Evolutionary conservation across 805 yeast genomes (phyloP).

Genomic region (Nakazawaea ambrosiae): DNA sequence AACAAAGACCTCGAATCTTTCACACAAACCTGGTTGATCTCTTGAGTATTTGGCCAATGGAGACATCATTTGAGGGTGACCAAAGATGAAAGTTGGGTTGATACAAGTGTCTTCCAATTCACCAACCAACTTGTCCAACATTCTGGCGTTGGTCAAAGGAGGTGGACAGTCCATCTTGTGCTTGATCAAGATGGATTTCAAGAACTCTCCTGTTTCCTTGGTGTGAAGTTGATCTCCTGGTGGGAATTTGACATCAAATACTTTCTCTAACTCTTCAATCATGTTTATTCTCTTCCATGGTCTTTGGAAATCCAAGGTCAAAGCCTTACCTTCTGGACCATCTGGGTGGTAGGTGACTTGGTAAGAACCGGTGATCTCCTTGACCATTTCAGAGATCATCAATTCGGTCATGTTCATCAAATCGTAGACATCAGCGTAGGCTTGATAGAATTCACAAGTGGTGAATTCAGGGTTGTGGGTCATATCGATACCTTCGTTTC

Average conservation of each 20-base stretch:
- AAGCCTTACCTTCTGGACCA: slow-evolving; percentile 77
- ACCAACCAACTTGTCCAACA: slow-evolving; percentile 97
- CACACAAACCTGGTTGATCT: slow-evolving; percentile 89
- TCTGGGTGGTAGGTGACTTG: slow-evolving; percentile 86
- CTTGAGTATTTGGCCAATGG: slow-evolving; percentile 97
- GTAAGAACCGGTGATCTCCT: slow-evolving; percentile 87
- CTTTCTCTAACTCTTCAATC: slow-evolving; percentile 92
- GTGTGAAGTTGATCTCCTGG: slow-evolving; percentile 94
- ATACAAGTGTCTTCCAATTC: slow-evolving; percentile 91
- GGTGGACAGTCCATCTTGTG: slow-evolving; percentile 82
- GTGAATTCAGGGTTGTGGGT: slow-evolving; percentile 99
- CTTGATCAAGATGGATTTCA: slow-evolving; percentile 70
- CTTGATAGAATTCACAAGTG: slow-evolving; percentile 97
- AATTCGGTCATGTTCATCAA: slow-evolving; percentile 92
- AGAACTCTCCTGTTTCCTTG: slow-evolving; percentile 85
- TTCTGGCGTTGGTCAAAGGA: slow-evolving; percentile 93
- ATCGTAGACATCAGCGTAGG: slow-evolving; percentile 95
- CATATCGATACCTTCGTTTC: slow-evolving; percentile 98
- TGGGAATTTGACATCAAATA: slow-evolving; percentile 84
- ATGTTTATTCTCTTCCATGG: slow-evolving; percentile 99
- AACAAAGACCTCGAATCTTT: slow-evolving; percentile 96
- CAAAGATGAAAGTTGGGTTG: slow-evolving; percentile 96
- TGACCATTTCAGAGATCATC: slow-evolving; percentile 95
- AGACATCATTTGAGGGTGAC: slow-evolving; percentile 99
- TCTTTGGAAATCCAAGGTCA: slow-evolving; percentile 80